Conservation (phyloP, 495 filamentous ascomycete species). For the Physcia stellaris region DNA sequence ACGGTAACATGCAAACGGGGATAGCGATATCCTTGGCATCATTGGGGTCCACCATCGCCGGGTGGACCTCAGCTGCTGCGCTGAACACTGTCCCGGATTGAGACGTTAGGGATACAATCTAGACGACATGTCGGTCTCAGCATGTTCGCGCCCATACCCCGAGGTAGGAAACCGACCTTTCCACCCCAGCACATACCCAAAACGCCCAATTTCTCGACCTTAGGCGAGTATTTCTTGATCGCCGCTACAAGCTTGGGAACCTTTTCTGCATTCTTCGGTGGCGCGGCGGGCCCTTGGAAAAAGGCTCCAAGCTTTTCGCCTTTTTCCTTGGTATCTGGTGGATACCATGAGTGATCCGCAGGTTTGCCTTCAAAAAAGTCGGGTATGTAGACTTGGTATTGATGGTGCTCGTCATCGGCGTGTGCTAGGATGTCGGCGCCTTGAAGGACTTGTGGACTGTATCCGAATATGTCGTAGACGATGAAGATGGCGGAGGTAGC, state of each 20-base stretch:
- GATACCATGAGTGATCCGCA: slow-evolving; percentile 42
- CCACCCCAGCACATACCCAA: slow-evolving; percentile 96
- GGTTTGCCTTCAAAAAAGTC: slow-evolving; percentile 42
- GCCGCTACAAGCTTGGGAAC: slow-evolving; percentile 50
- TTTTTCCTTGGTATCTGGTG: slow-evolving; percentile 71
- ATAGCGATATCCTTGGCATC: slow-evolving; percentile 55
- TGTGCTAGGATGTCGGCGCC: slow-evolving; percentile 43
- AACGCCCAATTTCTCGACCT: slow-evolving; percentile 66
- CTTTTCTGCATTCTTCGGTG: slow-evolving; percentile 45
- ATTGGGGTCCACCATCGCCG: slow-evolving; percentile 74
- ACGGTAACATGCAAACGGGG: slow-evolving; percentile 52
- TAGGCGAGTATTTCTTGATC: slow-evolving; percentile 30
- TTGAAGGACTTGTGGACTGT: slow-evolving; percentile 39
- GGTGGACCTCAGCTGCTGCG: slow-evolving; percentile 59
- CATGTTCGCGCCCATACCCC: background rate
- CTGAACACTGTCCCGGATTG: slow-evolving; percentile 50
- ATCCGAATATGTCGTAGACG: slow-evolving; percentile 45
- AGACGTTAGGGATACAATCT: slow-evolving; percentile 48
- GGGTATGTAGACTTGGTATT: slow-evolving; percentile 44
- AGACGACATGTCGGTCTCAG: slow-evolving; percentile 23
- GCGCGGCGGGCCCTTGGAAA: slow-evolving; percentile 56
- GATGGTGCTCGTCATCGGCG: slow-evolving; percentile 27
- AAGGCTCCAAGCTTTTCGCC: slow-evolving; percentile 59
- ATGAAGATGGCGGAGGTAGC: slow-evolving; percentile 40
- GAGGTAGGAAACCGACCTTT: slow-evolving; percentile 49